Base-by-base conservation (phyloP, 1,284 basidiomycete genomes). In the Ganoderma lucidum region DNA sequence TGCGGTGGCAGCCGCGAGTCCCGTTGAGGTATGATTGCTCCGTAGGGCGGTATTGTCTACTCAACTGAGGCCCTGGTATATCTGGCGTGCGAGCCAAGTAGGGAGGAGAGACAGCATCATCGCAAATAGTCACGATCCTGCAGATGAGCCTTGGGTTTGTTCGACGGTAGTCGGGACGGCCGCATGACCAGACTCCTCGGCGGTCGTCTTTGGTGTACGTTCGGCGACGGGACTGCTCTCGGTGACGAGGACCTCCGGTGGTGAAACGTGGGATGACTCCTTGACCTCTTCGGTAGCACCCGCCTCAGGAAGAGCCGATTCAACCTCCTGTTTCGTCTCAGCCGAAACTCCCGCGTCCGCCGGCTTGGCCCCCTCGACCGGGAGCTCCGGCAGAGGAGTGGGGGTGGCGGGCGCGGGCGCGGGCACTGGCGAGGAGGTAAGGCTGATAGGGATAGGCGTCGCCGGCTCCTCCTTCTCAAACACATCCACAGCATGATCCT, bases 401-500 rank as follows among this genome's bases (percentile, higher is more conserved):
- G 59, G 15, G 39, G 5, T 41, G 12, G 39, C 17, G 32, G 53
- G 28, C 2, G 60, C 37, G 23, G 55, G 42, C 23, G 45, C n/a
- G 23, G 23, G 35, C 12, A 59, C 58, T 45, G 68, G 48, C 23
- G 23, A 28, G 23, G 48, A 19, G 23, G 23, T 51, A 8, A 28
- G 10, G 23, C 48, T 61, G 35, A 66, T 56, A 28, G 71, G 67
- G 9, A 69, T 61, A 2, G 70, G 58, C 15, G 64, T 65, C 10
- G 32, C 35, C 44, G 61, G 59, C 58, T 55, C 66, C 15, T 59
- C 62, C 51, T 63, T 44, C 64, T 32, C 55, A 17, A 42, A 63
- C 63, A 17, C 48, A 4, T 66, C 70, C 56, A 45, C 23, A 14
- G 48, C 23, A 28, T 51, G 48, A 19, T 10, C 48, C 48, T 51